Evolutionary conservation across 2,329 filamentous ascomycete genomes (phyloP).

Genomic region (Verticillium nubilum): DNA sequence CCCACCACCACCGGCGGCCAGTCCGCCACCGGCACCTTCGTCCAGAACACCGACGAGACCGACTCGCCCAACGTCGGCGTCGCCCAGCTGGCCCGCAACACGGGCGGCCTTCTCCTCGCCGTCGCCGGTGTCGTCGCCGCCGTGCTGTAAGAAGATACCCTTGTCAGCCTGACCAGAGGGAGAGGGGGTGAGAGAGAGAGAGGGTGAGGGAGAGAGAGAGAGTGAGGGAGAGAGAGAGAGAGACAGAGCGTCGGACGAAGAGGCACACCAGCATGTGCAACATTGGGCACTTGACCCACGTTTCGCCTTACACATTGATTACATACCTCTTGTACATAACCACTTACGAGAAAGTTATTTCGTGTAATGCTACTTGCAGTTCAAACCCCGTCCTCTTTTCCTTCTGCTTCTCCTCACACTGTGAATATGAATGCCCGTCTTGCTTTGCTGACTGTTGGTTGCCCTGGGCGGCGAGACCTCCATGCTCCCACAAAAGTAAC

Average conservation of each 20-base stretch:
- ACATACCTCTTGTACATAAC: not conserved
- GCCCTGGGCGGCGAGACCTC: not conserved
- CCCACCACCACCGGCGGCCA: slow-evolving; percentile 8
- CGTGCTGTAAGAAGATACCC: slow-evolving; percentile 27
- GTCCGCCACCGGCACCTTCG: slow-evolving; percentile 1
- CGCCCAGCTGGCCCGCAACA: slow-evolving; percentile 23
- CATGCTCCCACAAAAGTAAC: not conserved
- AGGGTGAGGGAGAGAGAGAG: not conserved
- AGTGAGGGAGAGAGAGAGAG: not conserved
- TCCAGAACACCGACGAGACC: not conserved
- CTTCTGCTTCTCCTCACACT: not conserved
- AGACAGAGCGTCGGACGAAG: not conserved
- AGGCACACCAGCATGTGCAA: too few relatives aligned
- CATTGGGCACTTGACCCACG: not conserved
- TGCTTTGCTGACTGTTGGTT: not conserved
- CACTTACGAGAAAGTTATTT: not conserved
- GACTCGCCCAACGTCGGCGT: slow-evolving; percentile 18
- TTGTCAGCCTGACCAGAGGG: too few relatives aligned
- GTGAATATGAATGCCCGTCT: not conserved
- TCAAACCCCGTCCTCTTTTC: too few relatives aligned
- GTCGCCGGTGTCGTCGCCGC: slow-evolving; percentile 31
- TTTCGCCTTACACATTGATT: not conserved
- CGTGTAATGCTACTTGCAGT: not conserved
- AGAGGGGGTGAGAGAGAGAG: not conserved
- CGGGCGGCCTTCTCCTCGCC: slow-evolving; percentile 27